Base-by-base conservation (phyloP, 2,329 filamentous ascomycete species). In the Calonectria ilicicola region DNA sequence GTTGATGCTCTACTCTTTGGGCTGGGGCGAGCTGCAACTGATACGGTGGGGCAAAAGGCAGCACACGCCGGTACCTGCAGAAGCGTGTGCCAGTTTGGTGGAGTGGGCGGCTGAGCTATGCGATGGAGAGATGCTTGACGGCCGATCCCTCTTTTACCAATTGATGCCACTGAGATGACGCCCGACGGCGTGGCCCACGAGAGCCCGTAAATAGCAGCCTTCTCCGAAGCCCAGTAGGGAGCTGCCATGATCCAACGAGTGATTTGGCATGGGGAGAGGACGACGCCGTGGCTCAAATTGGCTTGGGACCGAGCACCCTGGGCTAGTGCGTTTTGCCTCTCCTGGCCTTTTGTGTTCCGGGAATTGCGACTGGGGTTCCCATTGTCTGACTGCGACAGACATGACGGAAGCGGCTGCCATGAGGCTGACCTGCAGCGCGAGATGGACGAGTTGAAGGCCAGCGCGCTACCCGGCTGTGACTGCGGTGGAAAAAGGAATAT, bases 281-380 rank as follows among this genome's bases (percentile, higher is more conserved):
- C 46, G 27, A 72, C 29, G 65, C 64, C 66, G 73, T 75, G 75
- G 73, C 75, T 71, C 73, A 73, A 74, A 75, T 78, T 76, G 72
- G 68, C 68, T 35, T 72, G 76, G 70, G 71, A 69, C 64, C 49
- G 71, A 69, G 56, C 42, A 53, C 66, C 75, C 67, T 67, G 69
- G 77, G 68, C 67, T 78, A 73, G 60, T 69, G 69, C 63, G 66
- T 68, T 70, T 73, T 74, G 74, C 51, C 62, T 69, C 70, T 60
- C 40, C 29, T 62, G 42, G 49, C 42, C 23, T 32, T 49, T 63
- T 35, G 65, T 60, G 40, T 47, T 58, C 65, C 65, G 51, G 53
- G 53, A 60, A 60, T 60, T 60, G 14, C 32, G 32, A 58, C 53
- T 51, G 66, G 66, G 66, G 66, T 47, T 62, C 40, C 38, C 38